A percentile compares a stretch with the other conserved stretches of the same genome.
These are phyloP conservation scores for Mycena olivaceomarginata DNA, from an alignment of 768 basidiomycete species.

Conservation along the genomic window DNA sequence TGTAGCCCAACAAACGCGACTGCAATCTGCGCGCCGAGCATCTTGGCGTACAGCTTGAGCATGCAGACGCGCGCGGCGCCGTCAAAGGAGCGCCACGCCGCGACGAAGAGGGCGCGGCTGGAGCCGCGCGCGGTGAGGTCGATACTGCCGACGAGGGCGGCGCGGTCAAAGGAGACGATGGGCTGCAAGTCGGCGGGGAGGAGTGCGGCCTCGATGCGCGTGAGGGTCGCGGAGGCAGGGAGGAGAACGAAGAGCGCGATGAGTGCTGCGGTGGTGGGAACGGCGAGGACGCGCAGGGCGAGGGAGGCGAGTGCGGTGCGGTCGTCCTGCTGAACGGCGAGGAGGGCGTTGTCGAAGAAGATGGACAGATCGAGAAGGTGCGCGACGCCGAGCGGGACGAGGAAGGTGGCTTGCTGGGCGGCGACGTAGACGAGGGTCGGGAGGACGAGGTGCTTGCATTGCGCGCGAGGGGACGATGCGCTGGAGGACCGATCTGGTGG, in stretches of 20 bases:
- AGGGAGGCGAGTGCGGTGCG: background rate
- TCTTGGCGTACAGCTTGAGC: conserved; percentile 31
- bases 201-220: conserved; percentile 30
- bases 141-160: conserved; percentile 3
- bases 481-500: conserved; percentile 11
- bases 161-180: conserved; percentile 31
- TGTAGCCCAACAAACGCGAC: conserved; percentile 1
- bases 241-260: conserved; percentile 24
- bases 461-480: conserved; percentile 19
- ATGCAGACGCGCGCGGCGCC: conserved; percentile 21
- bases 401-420: conserved; percentile 23
- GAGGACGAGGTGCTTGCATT: conserved; percentile 13
- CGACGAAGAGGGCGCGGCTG: conserved; percentile 6
- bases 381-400: conserved; percentile 14
- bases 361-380: background rate
- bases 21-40: conserved; percentile 7
- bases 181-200: conserved; percentile 21
- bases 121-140: conserved; percentile 6
- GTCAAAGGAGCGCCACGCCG: conserved; percentile 28
- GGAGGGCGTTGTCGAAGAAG: background rate
- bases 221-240: conserved; percentile 21
- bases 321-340: conserved; percentile 1
- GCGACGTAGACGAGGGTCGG: conserved; percentile 10
- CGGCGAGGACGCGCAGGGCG: conserved; percentile 6
- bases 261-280: background rate